phyloP scores from a whole-genome alignment of 2,329 filamentous ascomycete species.

The Penicillium sp. region DNA sequence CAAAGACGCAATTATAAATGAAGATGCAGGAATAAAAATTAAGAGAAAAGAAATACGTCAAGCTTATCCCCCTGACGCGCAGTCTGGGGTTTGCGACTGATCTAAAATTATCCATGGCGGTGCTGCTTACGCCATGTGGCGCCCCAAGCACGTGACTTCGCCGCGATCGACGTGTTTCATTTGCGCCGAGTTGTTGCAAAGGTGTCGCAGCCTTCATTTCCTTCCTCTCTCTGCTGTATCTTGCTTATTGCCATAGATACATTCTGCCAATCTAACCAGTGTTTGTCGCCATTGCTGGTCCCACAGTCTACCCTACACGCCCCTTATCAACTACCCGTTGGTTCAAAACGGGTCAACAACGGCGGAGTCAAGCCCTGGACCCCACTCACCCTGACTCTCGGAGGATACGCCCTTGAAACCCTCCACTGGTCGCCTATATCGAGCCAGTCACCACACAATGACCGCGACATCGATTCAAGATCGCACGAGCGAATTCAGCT shows the following conservation, averaged over 20 bases:
- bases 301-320: slow-evolving; percentile 18
- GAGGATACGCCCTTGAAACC: not conserved
- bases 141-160: slow-evolving; percentile 16
- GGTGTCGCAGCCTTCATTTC: not conserved
- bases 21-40: not conserved
- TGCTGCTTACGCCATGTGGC: slow-evolving; percentile 15
- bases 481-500: slow-evolving; percentile 89
- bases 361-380: slow-evolving; percentile 7
- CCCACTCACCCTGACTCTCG: not conserved
- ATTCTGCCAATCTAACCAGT: not conserved
- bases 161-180: slow-evolving; percentile 15
- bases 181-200: slow-evolving; percentile 1
- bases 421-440: not conserved
- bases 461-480: slow-evolving; percentile 77
- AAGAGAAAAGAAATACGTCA: not conserved
- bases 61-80: slow-evolving; percentile 1
- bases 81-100: slow-evolving; percentile 1
- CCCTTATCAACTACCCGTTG: slow-evolving; percentile 34
- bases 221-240: not conserved
- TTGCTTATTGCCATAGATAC: not conserved
- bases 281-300: slow-evolving; percentile 3
- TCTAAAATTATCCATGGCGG: slow-evolving; percentile 9
- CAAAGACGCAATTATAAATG: not conserved
- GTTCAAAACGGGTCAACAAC: slow-evolving; percentile 9
- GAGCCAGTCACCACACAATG: slow-evolving; percentile 38